Evolutionary conservation across 78 protist genomes (phyloP).

Genomic region (Pigoraptor vietnamica): DNA sequence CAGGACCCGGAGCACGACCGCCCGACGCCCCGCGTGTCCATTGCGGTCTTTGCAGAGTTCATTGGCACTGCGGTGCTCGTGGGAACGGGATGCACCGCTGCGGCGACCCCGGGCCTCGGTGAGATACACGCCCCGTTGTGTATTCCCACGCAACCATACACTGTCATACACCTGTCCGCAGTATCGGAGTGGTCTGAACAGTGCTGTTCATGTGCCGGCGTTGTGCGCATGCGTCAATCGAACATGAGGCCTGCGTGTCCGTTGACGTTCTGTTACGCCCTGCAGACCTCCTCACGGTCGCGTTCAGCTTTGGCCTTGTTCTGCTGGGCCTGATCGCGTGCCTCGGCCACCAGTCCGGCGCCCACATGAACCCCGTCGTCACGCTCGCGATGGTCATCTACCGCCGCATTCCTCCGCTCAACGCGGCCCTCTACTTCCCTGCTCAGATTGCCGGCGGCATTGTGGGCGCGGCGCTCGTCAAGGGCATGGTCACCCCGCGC

Average conservation of each 20-base stretch:
- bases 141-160: too few relatives aligned
- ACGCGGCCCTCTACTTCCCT: not conserved
- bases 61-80: not conserved
- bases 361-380: not conserved
- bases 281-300: not conserved
- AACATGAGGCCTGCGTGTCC: too few relatives aligned
- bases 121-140: too few relatives aligned
- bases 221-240: too few relatives aligned
- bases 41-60: not conserved
- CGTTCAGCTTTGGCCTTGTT: not conserved
- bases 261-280: too few relatives aligned
- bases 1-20: not conserved
- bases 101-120: not conserved
- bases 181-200: too few relatives aligned
- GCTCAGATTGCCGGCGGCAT: not conserved
- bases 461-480: not conserved
- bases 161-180: too few relatives aligned
- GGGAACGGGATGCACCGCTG: not conserved
- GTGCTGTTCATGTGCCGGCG: too few relatives aligned
- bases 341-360: not conserved
- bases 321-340: not conserved
- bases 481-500: not conserved
- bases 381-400: not conserved
- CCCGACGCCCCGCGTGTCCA: not conserved
- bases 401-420: not conserved